Evolutionary conservation across 495 filamentous ascomycete genomes (phyloP).

Genomic region (Geoglossum glabrum): DNA sequence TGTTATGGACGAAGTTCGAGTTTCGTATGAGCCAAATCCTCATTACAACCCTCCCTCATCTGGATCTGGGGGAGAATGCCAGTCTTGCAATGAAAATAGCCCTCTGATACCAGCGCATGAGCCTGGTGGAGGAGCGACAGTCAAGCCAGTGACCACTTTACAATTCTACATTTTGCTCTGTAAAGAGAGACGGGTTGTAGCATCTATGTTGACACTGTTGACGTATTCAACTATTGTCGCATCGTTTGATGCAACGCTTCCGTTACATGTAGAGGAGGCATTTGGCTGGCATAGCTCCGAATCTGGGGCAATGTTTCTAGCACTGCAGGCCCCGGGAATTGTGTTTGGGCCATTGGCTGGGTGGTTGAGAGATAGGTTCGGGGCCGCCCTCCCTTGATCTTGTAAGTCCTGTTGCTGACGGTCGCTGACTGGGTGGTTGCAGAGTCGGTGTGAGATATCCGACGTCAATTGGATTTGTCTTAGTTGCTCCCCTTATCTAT

Average conservation of each 20-base stretch:
- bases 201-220: constrained; percentile 3
- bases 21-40: background rate
- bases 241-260: constrained; percentile 21
- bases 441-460: background rate
- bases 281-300: constrained; percentile 2
- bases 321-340: background rate
- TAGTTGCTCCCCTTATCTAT: background rate
- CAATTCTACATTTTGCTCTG: constrained; percentile 20
- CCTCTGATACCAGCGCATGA: background rate
- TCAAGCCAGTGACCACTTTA: constrained; percentile 15
- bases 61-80: background rate
- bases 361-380: background rate
- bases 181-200: constrained; percentile 14
- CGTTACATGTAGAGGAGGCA: constrained; percentile 19
- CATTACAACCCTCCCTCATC: background rate
- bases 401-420: background rate
- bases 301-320: constrained; percentile 2
- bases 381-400: background rate
- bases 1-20: background rate
- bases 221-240: constrained; percentile 5
- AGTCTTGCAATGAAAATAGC: background rate
- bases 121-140: background rate
- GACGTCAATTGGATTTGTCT: background rate
- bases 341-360: background rate
- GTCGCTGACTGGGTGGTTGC: background rate